Percentiles rank a stretch among this genome's conserved stretches.
Conservation (phyloP, 2,329 filamentous ascomycete species). For the Colletotrichum kahawae region DNA sequence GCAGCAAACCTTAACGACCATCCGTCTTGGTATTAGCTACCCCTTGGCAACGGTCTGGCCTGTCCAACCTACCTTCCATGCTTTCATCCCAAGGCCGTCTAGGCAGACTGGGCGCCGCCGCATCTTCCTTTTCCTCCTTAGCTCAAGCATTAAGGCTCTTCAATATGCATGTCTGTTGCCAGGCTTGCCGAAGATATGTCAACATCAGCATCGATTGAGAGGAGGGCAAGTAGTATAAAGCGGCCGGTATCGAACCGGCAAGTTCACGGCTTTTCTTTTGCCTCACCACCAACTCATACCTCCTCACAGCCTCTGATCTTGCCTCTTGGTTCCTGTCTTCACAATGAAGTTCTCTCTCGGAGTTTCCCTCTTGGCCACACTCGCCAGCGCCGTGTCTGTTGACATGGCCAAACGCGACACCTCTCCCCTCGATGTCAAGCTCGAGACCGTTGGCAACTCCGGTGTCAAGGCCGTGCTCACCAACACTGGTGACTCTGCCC, state of each 20-base stretch:
- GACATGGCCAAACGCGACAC: slow-evolving; percentile 17
- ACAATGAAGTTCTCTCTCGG: slow-evolving; percentile 16
- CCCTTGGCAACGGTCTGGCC: not conserved
- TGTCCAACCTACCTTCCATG: not conserved
- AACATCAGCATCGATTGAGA: not conserved
- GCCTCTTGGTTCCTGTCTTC: not conserved
- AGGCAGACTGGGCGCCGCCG: not conserved
- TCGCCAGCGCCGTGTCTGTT: slow-evolving; percentile 15
- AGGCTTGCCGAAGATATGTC: not conserved
- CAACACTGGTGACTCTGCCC: slow-evolving; percentile 48
- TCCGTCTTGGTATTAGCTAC: slow-evolving; percentile 1
- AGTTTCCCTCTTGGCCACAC: slow-evolving; percentile 6
- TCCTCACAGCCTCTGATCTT: not conserved
- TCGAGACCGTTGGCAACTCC: slow-evolving; percentile 49
- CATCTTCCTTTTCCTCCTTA: slow-evolving; percentile 10
- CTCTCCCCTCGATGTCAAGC: slow-evolving; percentile 41
- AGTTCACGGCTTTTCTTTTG: not conserved
- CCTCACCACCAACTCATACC: not conserved
- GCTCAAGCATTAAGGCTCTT: not conserved
- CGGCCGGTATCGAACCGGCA: not conserved
- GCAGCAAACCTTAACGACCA: not conserved
- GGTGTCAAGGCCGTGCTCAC: slow-evolving; percentile 53
- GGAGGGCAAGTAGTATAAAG: not conserved
- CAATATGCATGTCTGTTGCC: too few species aligned
- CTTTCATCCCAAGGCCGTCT: not conserved